Conservation (phyloP, 1,284 basidiomycete species). For the Neonothopanus nambi region DNA sequence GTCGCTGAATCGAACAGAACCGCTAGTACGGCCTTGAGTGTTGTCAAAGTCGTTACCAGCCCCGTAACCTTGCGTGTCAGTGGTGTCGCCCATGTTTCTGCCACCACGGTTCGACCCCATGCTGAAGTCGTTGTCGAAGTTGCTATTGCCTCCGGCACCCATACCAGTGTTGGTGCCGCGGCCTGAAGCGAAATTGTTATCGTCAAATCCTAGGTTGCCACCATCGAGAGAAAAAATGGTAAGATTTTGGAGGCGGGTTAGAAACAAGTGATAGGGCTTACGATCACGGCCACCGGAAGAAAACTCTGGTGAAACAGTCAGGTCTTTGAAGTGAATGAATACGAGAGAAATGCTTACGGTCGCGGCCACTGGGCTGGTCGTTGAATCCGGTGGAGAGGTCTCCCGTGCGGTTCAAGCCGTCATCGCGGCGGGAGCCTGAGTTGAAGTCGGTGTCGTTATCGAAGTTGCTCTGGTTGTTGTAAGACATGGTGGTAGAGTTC, state of each 20-base stretch:
- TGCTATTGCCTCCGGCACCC: background rate
- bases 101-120: too few relatives aligned
- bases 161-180: background rate
- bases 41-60: background rate
- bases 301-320: too few relatives aligned
- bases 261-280: too few relatives aligned
- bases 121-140: background rate
- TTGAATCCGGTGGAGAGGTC: background rate
- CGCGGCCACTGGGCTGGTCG: background rate
- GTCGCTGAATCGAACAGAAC: background rate
- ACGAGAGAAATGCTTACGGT: background rate
- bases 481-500: background rate
- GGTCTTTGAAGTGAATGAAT: too few relatives aligned
- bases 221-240: too few relatives aligned
- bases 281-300: too few relatives aligned
- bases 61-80: background rate
- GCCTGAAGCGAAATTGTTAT: too few relatives aligned
- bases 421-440: background rate
- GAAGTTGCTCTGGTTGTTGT: slow-evolving; percentile 10
- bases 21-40: background rate
- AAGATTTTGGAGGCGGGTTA: too few relatives aligned
- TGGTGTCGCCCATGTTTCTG: background rate
- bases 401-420: background rate
- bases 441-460: background rate
- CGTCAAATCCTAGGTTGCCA: too few relatives aligned